Evolutionary conservation across 768 basidiomycete genomes (phyloP), one percentile per base, ranked within the genome.

Genomic region (Lentinula boryana): DNA sequence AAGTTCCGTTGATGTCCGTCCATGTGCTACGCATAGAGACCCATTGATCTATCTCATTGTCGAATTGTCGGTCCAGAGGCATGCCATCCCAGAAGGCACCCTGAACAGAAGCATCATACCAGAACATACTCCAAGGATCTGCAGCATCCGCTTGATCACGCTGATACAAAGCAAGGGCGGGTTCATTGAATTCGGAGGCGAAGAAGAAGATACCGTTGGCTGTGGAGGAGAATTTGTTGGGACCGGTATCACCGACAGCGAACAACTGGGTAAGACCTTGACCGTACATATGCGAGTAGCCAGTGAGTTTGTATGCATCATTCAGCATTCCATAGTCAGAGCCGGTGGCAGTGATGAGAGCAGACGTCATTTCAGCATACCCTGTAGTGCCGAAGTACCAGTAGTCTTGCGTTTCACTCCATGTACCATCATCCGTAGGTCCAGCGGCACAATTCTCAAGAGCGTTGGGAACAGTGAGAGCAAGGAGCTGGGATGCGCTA

Each of bases 321-420:
- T 76, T 73, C 59, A 93, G 78, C 46, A 99, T 78, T 41, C 86
- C 85, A 67, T 85, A 89, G 69, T 89, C 78, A 44, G 87, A 88
- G 48, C 97, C 97, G 18, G 93, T 92, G 3, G 97, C 95, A 8
- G 90, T 84, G 12, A 86, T 69, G 58, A 99, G 84, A 5, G 93
- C 81, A 2, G 93, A 84, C 1, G 87, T 68, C 88, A 98, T 86
- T 75, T 98, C 95, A 4, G 93, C 93, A 67, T 90, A 88, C 15
- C 85, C 93, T 7, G 92, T 95, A 40, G 88, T 91, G 69, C 94
- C 95, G 66, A 96, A 98, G 73, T 92, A 93, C 92, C 93, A 95
- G 69, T 94, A 96, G 73, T 98, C 92, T 38, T 91, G 80, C 0
- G 95, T 97, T 74, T 99, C 97, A 23, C 84, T 76, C 95, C 96